These are phyloP conservation scores for Vitis labrusca DNA, from an alignment of 164 flowering plant species.

Conservation along the genomic window DNA sequence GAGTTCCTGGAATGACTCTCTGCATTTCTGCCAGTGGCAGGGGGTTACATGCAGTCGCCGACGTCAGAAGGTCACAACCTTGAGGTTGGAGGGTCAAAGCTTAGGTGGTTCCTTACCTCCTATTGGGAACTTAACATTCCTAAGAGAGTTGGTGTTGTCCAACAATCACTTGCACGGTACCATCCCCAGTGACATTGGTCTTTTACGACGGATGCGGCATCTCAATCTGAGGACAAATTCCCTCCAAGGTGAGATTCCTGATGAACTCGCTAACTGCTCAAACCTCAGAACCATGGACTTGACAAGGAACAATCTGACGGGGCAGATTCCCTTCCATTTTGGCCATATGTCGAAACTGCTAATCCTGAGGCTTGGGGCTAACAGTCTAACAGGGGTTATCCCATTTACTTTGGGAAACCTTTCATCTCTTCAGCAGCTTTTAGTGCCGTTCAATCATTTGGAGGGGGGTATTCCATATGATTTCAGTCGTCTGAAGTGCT, in stretches of 20 bases:
- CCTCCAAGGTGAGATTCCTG: conserved; percentile 17
- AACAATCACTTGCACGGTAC: conserved; percentile 11
- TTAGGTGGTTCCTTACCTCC: conserved; percentile 10
- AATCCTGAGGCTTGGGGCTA: background rate
- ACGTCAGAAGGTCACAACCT: conserved; percentile 1
- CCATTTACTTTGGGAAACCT: conserved; percentile 21
- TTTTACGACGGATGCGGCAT: conserved; percentile 7
- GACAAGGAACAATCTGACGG: background rate
- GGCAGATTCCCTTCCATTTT: conserved; percentile 8
- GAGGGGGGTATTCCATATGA: conserved; percentile 20
- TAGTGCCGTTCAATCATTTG: background rate
- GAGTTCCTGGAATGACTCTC: conserved; percentile 15
- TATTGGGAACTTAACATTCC: conserved; percentile 21
- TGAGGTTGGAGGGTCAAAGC: background rate
- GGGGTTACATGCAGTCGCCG: background rate
- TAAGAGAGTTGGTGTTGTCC: background rate
- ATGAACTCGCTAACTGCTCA: conserved; percentile 1
- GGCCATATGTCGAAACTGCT: background rate
- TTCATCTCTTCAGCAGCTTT: background rate
- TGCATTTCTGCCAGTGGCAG: conserved; percentile 10
- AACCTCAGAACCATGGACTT: background rate
- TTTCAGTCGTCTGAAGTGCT: conserved; percentile 6
- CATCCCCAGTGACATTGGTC: conserved; percentile 19
- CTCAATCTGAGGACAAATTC: conserved; percentile 9
- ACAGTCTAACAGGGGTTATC: conserved; percentile 12